Evolutionary conservation across 208 protist genomes (phyloP), one percentile per base, ranked within the genome.

Genomic region (Angomonas deanei): DNA sequence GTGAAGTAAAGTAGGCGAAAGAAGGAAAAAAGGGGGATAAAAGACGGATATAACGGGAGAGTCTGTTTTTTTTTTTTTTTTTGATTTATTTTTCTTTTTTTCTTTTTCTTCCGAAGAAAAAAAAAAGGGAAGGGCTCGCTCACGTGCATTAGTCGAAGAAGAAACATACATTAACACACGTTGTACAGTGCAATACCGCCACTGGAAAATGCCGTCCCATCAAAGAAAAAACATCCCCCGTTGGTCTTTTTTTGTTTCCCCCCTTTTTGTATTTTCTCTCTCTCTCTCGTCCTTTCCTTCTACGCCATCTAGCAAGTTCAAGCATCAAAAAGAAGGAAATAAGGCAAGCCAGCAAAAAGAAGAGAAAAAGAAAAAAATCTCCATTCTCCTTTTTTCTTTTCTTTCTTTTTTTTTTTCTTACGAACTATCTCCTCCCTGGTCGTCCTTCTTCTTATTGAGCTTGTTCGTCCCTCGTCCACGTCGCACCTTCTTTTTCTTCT

Each of bases 351-450:
- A 53, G 23, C 11, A 53, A 33, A 53, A 31, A 49, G 50, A 26
- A 59, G 31, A 65, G 23, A 64, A 60, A 61, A 68, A 28, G 33
- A 48, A 38, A 36, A 56, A 34, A 60, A 70, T 30, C 32, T 53
- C 11, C 26, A 19, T 15, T 13, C 1, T 2, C 3, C 3, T 30
- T 1, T 58, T 36, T 42, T 28, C 66, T 17, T 66, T 11, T 58
- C n/a, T 67, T 49, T 60, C 48, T 59, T 17, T 53, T 6, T 53
- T 6, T 53, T 17, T 53, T 6, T 53, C 8, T 53, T 6, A 21
- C n/a, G 8, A 6, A 21, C n/a, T 53, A 6, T 53, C 8, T 49
- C 36, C 36, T 42, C 15, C 36, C 36, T 42, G 36, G 1, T 49
- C 61, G 19, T 50, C 38, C 32, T 48, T 24, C 52, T 3, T 47